Evolutionary conservation across 495 filamentous ascomycete genomes (phyloP), one percentile per base, ranked within the genome.

Genomic region (Aspergillus avenaceus): DNA sequence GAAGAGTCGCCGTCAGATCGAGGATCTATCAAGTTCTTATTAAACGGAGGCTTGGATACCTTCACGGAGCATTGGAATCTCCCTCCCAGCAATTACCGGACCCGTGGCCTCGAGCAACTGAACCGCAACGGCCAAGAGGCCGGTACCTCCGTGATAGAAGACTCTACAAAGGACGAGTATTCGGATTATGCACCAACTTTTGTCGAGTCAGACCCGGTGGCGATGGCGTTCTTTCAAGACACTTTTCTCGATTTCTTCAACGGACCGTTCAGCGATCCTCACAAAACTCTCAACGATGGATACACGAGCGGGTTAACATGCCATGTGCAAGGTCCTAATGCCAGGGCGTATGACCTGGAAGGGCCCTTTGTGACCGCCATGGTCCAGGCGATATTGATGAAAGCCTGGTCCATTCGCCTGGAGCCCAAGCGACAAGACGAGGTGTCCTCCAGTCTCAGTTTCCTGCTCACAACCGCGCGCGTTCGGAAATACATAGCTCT

Each of bases 21-120:
- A 26, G 72, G 72, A 12, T 76, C 72, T 18, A 76, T 76, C 59
- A 69, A 67, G 46, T 76, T 76, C 22, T 64, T 76, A n/a, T 59
- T 76, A 0, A 76, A 76, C 56, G 67, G 65, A 25, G 72, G 72
- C 19, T 70, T 65, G 9, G 71, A 76, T 38, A 71, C 65, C 49
- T 76, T 76, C 44, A 76, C 71, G 1, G 71, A 76, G 52, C 49
- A 62, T 1, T 76, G 73, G 24, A 63, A 60, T 7, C 67, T 76
- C 5, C 72, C 72, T 19, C 72, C 72, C 3, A 61, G 65, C n/a
- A 63, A 58, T 24, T 70, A 76, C 45, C 68, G 69, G 3, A 48
- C 56, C 8, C 63, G 66, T n/a, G 63, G 64, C 19, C 47, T 72
- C 3, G 55, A 63, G 28, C 69, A 63, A 48, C 62, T 72, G 24